Base-by-base conservation (phyloP, 305 asterid genomes). In the Fraxinus sp. region DNA sequence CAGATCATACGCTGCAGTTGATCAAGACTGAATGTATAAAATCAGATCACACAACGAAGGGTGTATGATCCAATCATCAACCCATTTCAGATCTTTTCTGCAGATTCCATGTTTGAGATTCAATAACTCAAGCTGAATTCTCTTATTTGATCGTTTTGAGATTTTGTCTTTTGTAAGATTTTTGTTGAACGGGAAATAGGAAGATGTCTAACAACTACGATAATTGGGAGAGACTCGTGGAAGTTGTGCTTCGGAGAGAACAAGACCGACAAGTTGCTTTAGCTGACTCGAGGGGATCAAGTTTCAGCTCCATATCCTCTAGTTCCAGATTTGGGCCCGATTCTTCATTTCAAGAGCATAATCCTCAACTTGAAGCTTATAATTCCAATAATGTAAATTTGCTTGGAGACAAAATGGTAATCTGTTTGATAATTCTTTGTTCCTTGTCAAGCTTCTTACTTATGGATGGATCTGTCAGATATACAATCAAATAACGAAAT, bases 191-290 rank as follows among this genome's bases (percentile, higher is more conserved):
- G 7, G 35, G 35, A 18, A 24, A n/a, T 26, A 28, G 1, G 33
- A 59, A 30, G 68, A 81, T 73, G 79, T 62, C 74, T 33, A 71
- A 41, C 28, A 78, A 57, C 32, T 83, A 83, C 8, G 79, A 83
- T 46, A 83, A 79, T 8, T 83, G 85, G 85, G 85, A 37, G 36
- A 83, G 78, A 55, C 70, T 83, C 26, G 79, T 77, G 64, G 33
- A 9, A 10, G 62, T 32, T 0, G 82, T 78, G 20, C 16, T 82
- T 28, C 66, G 59, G 6, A 16, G 74, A 52, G 68, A 82, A 11
- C 16, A 14, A 1, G 9, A 22, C 0, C 36, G 36, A 37, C 18
- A 64, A 5, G 0, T 59, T 59, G 28, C 28, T 59, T 59, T 59
- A 59, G 22, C 62, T 4, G 20, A 52, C 62, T 52, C 62, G 0